Evolutionary conservation across 495 filamentous ascomycete species (phyloP), one percentile per base, ranked within the genome.

Genomic region (Cercophora samala): DNA sequence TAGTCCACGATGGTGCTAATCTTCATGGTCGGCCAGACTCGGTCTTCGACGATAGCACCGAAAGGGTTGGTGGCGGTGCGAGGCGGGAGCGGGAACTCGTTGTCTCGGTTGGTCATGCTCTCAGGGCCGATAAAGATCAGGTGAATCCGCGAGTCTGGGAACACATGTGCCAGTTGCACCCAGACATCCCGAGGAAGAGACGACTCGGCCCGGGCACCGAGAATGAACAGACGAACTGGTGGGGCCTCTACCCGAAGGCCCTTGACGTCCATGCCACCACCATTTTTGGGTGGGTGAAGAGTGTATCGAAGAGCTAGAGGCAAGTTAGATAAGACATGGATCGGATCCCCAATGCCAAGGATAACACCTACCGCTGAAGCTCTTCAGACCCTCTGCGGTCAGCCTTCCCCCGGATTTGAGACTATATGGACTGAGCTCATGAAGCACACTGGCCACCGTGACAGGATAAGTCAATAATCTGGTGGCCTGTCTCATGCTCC

Each of bases 1-100:
- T 99, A 97, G 66, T 99, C 96, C 24, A 97, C 93, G 71, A 92
- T 97, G 0, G 95, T 99, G 72, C 87, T 92, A 69, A 99, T 96
- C 81, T 98, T 98, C 87, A 97, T 87, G 64, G 87, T 86, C 21
- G 88, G 86, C 70, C 88, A 89, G 2, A 98, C 83, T 19, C 94
- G 84, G 75, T 93, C 93, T 79, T 99, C 96, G 8, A 97, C 88
- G 23, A 98, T 84, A 9, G 90, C 92, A 15, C 96, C 96, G 71
- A 93, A 99, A 0, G 96, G 95, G 71, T 99, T 99, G 3, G 77
- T 75, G 2, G 91, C 83, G 0, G 90, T 95, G 54, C 93, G 88
- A 60, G 90, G 86, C 4, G 95, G 95, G 18, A 98, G 83, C 0
- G 95, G 95, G 74, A 93, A 95, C 74, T 99, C 95, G 52, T 86